These are phyloP conservation scores for Solanum virginianum DNA, from an alignment of 257 asterid species.

Conservation along the genomic window DNA sequence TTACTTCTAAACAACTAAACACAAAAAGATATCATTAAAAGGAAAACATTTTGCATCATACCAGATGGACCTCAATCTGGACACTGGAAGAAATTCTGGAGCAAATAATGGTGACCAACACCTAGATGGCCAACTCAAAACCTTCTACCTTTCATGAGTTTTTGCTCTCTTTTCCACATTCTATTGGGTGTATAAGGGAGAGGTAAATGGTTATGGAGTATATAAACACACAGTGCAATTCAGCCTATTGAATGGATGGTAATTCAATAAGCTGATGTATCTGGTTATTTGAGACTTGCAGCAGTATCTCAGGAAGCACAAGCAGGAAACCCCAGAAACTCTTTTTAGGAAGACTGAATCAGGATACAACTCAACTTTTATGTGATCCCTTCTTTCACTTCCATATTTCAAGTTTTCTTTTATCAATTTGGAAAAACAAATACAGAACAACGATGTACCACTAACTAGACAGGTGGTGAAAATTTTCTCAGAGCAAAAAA, in stretches of 20 bases:
- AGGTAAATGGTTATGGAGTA: background rate
- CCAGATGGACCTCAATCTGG: background rate
- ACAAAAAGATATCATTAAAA: background rate
- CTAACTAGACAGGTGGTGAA: background rate
- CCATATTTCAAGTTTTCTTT: conserved; percentile 7
- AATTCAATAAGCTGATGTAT: conserved; percentile 17
- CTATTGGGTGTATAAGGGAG: background rate
- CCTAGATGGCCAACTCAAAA: background rate
- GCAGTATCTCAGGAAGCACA: conserved; percentile 41
- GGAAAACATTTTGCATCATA: background rate
- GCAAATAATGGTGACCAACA: background rate
- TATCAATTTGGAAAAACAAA: background rate
- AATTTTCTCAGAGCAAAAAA: background rate
- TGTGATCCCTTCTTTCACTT: conserved; percentile 50
- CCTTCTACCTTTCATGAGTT: background rate
- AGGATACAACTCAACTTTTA: conserved; percentile 32
- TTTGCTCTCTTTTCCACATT: background rate
- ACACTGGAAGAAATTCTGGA: background rate
- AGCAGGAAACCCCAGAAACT: conserved; percentile 56
- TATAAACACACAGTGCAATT: background rate
- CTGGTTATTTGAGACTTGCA: conserved; percentile 54
- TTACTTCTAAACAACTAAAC: background rate
- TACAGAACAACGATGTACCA: background rate
- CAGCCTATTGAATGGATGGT: background rate
- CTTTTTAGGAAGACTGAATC: conserved; percentile 46